Percentiles rank a stretch among this genome's conserved stretches.
These are phyloP conservation scores for Fibroporia radiculosa DNA, from an alignment of 768 basidiomycete species.

Conservation along the genomic window DNA sequence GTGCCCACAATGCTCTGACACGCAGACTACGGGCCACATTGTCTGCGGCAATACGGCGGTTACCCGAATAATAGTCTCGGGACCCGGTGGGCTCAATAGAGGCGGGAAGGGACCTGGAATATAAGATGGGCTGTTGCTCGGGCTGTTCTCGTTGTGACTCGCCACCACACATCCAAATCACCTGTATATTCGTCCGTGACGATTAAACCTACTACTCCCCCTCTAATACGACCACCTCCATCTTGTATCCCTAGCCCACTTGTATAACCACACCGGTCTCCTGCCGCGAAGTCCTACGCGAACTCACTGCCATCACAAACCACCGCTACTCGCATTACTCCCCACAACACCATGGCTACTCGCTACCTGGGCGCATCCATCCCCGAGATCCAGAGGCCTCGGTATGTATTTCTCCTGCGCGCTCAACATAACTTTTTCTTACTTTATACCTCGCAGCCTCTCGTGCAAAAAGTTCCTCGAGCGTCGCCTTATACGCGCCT, in stretches of 20 bases:
- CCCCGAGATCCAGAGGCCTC: conserved; percentile 5
- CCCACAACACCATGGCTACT: conserved; percentile 10
- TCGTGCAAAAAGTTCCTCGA: conserved; percentile 43
- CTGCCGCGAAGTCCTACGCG: conserved; percentile 4
- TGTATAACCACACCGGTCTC: conserved; percentile 1
- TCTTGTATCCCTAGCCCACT: not conserved
- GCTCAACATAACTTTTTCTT: not conserved
- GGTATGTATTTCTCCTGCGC: not conserved
- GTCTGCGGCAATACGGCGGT: too few relatives aligned
- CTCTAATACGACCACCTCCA: too few relatives aligned
- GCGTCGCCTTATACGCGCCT: conserved; percentile 49
- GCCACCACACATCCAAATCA: too few relatives aligned
- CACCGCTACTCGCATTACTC: not conserved
- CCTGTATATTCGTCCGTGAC: too few relatives aligned
- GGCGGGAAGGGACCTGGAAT: too few relatives aligned
- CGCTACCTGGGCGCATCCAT: conserved; percentile 6
- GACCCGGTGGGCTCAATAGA: too few relatives aligned
- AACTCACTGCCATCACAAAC: not conserved
- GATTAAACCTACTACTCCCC: too few relatives aligned
- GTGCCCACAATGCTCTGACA: too few relatives aligned
- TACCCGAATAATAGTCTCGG: too few relatives aligned
- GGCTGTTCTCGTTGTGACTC: too few relatives aligned
- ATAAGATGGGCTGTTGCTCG: too few relatives aligned
- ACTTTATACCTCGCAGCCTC: conserved; percentile 8
- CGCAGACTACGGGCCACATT: too few relatives aligned